Percentiles rank a stretch among this genome's conserved stretches.
Conservation (phyloP, 2,329 filamentous ascomycete genomes). For the Bertia moriformis region DNA sequence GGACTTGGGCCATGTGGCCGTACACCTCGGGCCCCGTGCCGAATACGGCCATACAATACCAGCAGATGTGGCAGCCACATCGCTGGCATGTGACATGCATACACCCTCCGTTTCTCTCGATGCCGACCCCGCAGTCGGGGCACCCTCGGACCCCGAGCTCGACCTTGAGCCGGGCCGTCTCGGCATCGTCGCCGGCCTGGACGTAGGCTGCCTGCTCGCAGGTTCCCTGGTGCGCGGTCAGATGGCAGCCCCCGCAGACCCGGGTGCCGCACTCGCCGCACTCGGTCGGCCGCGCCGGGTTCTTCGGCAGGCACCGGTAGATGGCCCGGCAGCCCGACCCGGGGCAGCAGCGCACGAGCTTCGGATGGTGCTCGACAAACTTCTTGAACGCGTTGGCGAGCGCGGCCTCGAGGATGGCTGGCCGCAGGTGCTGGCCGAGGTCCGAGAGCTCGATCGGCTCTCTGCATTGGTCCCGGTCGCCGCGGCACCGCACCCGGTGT, state of each 20-base stretch:
- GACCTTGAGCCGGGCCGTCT: constrained; percentile 14
- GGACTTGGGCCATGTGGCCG: constrained; percentile 9
- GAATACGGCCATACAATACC: constrained; percentile 26
- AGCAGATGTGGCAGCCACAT: constrained; percentile 29
- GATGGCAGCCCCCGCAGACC: constrained; percentile 15
- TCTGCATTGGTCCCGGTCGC: constrained; percentile 10
- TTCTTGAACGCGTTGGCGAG: constrained; percentile 18
- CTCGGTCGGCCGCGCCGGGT: constrained; percentile 8
- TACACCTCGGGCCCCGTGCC: constrained; percentile 7
- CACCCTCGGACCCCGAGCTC: constrained; percentile 23
- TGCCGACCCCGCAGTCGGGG: constrained; percentile 19
- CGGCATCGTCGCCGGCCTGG: constrained; percentile 9
- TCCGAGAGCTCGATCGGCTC: constrained; percentile 10
- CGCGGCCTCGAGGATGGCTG: constrained; percentile 17
- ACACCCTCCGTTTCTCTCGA: constrained; percentile 28
- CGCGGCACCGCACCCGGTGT: constrained; percentile 11
- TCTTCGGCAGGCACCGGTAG: constrained; percentile 18
- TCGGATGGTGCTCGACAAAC: constrained; percentile 15
- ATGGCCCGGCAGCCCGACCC: constrained; percentile 25
- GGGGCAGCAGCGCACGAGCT: constrained; percentile 21
- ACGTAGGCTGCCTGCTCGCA: constrained; percentile 17
- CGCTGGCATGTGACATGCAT: constrained; percentile 26
- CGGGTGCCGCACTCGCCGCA: constrained; percentile 19
- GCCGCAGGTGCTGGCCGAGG: constrained; percentile 14
- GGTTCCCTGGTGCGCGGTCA: constrained; percentile 13